Evolutionary conservation across 78 protist genomes (phyloP), one percentile per base, ranked within the genome.

Genomic region (Anaeramoeba ignava): DNA sequence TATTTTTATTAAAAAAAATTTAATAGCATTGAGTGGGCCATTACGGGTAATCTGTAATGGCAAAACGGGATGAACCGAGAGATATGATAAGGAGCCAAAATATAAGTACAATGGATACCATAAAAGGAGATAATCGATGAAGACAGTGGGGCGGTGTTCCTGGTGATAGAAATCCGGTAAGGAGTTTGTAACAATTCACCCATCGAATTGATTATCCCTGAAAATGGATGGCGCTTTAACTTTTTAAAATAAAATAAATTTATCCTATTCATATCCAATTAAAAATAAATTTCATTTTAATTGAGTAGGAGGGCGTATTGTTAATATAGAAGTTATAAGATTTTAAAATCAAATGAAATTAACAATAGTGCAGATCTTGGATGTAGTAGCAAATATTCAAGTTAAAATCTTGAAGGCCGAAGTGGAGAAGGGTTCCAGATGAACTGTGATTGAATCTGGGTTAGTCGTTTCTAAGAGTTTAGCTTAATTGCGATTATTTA

Each of bases 131-230:
- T 90, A 89, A 89, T 91, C 86, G 90, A 90, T 92, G 31, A 78
- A 86, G 93, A 92, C 93, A 91, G 95, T 84, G 78, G 95, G 95
- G 84, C 91, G 92, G 95, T 92, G 88, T 91, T 86, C 92, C 81
- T 92, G 83, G 85, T 8, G 87, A 91, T 89, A 86, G 91, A 86
- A 86, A 91, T 79, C 94, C 91, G 91, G 91, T 89, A 90, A 92
- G 95, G 92, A 92, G 91, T 90, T 92, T 92, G 94, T 92, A 92
- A 92, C 90, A 92, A 91, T 91, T 88, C 92, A 92, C 95, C 95
- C 79, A 83, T 91, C 91, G 91, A 92, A 91, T 91, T 91, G 41
- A 89, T 91, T 40, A 87, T 92, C 84, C 93, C 95, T 85, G 93
- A 93, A 93, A 91, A 91, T 89, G 91, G 93, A 93, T 93, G 93